phyloP scores from a whole-genome alignment of 768 basidiomycete genomes.

The Fomitopsis serialis region DNA sequence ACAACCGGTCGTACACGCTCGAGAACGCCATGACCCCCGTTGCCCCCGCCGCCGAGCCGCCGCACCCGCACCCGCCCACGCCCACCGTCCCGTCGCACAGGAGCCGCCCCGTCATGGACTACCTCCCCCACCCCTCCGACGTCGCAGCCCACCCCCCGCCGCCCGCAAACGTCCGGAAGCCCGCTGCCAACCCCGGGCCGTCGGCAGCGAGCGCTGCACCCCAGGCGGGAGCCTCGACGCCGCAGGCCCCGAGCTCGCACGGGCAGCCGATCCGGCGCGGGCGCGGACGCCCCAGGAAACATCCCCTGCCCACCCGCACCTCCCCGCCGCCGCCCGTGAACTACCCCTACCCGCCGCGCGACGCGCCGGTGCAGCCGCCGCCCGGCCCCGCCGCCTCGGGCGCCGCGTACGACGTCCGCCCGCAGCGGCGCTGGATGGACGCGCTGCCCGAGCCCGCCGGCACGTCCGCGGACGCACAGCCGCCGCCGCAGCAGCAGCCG shows the following conservation, averaged over 20 bases:
- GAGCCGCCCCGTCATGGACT: not conserved
- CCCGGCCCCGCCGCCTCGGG: not conserved
- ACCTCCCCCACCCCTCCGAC: conserved; percentile 6
- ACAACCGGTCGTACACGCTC: conserved; percentile 14
- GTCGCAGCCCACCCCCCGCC: no score
- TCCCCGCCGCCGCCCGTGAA: conserved; percentile 8
- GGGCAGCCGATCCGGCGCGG: conserved; percentile 5
- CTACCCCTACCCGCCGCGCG: conserved; percentile 14
- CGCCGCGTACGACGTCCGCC: not conserved
- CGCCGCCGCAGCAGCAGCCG: not conserved
- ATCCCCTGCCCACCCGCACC: not conserved
- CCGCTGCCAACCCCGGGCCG: no score
- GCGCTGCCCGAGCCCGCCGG: not conserved
- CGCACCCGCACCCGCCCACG: not conserved
- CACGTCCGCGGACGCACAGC: conserved; percentile 1
- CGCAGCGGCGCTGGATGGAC: not conserved
- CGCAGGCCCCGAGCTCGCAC: not conserved
- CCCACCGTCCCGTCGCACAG: not conserved
- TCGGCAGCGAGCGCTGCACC: not conserved
- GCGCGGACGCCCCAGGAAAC: conserved; percentile 17
- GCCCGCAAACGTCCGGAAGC: no score
- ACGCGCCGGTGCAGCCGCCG: not conserved
- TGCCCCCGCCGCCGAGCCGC: not conserved
- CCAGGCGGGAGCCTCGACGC: not conserved
- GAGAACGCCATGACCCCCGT: conserved; percentile 15